Percentiles rank a stretch among this genome's conserved stretches.
phyloP scores from a whole-genome alignment of 208 protist species.

The Trypanosoma caninum region DNA sequence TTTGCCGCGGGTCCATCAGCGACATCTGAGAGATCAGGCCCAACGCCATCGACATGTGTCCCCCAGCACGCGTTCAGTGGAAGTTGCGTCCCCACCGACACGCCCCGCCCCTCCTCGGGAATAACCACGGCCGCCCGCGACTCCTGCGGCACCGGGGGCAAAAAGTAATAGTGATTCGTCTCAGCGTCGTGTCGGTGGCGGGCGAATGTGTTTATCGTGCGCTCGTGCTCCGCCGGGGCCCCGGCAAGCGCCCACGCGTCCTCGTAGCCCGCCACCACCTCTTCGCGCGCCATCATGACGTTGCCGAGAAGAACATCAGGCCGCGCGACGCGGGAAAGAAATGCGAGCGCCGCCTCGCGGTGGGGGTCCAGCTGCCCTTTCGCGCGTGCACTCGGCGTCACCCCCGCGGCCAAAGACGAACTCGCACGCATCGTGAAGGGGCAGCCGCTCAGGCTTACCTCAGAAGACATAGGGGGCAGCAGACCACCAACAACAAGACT shows the following conservation, averaged over 20 bases:
- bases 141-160: conserved; percentile 2
- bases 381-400: conserved; percentile 5
- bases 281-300: conserved; percentile 43
- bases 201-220: conserved; percentile 71
- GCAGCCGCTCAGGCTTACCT: conserved; percentile 63
- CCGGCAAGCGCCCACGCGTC: conserved; percentile 69
- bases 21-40: not conserved
- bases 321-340: conserved; percentile 44
- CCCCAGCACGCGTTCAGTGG: conserved; percentile 28
- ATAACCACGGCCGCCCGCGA: not conserved
- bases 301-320: conserved; percentile 71
- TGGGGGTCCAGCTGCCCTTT: conserved; percentile 51
- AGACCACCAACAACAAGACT: conserved; percentile 48
- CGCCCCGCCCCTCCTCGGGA: not conserved
- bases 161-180: conserved; percentile 80
- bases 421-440: conserved; percentile 45
- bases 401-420: not conserved
- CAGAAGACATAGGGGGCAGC: conserved; percentile 28
- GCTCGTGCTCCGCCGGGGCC: conserved; percentile 53
- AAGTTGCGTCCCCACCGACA: conserved; percentile 38
- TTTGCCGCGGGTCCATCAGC: not conserved
- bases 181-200: conserved; percentile 31
- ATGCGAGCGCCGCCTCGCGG: conserved; percentile 52
- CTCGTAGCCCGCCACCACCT: conserved; percentile 49
- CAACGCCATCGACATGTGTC: no score